A percentile compares a stretch with the other conserved stretches of the same genome.
Conservation (phyloP, 805 yeast species). For the Wickerhamomyces xylosicus region DNA sequence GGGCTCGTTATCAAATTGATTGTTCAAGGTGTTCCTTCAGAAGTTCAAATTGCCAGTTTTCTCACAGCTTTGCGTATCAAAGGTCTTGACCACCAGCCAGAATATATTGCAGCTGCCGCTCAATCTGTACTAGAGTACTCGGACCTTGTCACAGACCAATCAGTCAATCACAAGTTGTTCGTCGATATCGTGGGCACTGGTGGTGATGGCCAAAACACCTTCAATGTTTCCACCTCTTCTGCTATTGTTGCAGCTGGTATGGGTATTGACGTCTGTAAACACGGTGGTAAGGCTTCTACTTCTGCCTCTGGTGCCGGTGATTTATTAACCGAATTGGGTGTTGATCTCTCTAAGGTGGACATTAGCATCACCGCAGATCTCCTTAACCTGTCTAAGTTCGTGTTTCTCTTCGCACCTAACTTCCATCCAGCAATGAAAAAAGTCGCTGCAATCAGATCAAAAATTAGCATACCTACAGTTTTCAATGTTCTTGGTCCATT, state of each 20-base stretch:
- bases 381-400: conserved; percentile 36
- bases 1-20: conserved; percentile 50
- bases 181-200: conserved; percentile 97
- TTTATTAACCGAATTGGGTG: conserved; percentile 68
- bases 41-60: conserved; percentile 69
- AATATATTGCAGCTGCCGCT: conserved; percentile 80
- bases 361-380: conserved; percentile 48
- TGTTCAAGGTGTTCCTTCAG: conserved; percentile 49
- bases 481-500: conserved; percentile 93
- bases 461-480: conserved; percentile 82
- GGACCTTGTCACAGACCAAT: conserved; percentile 34
- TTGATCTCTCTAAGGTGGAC: conserved; percentile 66
- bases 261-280: conserved; percentile 73
- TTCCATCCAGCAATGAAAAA: conserved; percentile 88
- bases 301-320: conserved; percentile 94
- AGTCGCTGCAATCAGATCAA: conserved; percentile 69
- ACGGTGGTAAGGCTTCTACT: conserved; percentile 96
- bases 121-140: conserved; percentile 60
- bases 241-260: conserved; percentile 94
- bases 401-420: conserved; percentile 85
- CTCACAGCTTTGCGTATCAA: conserved; percentile 65
- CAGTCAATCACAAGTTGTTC: conserved; percentile 40
- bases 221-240: conserved; percentile 90
- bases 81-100: conserved; percentile 74
- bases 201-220: conserved; percentile 96